Percentiles rank a stretch among this genome's conserved stretches.
Conservation (phyloP, 73 alveolate species). For the Paramecium pentaurelia region DNA sequence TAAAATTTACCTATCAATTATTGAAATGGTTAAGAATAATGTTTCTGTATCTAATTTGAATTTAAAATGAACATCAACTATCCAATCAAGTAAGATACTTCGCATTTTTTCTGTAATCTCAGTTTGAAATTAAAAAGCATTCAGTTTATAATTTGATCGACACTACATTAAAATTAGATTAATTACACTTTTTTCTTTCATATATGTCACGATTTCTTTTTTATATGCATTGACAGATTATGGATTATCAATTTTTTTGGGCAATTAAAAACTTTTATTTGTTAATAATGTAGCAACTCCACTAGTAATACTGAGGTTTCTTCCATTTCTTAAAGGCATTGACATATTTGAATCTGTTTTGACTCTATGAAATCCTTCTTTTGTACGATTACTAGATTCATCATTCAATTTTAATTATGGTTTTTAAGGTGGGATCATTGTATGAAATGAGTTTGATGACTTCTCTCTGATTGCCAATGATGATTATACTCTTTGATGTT, state of each 20-base stretch:
- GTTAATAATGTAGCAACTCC: neutral
- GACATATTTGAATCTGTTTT: constrained; percentile 29
- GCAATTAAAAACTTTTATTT: neutral
- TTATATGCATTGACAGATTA: neutral
- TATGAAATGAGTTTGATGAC: constrained; percentile 26
- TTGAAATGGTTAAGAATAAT: constrained; percentile 68
- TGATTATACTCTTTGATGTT: neutral
- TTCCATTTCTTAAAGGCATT: constrained; percentile 12
- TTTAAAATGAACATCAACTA: constrained; percentile 76
- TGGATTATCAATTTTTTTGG: neutral
- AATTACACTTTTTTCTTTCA: neutral
- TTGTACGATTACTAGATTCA: neutral
- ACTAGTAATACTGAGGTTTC: constrained; percentile 25
- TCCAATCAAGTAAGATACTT: constrained; percentile 80
- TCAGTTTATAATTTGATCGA: neutral
- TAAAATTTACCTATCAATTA: constrained; percentile 76
- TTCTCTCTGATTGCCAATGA: neutral
- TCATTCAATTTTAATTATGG: neutral
- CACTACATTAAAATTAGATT: neutral
- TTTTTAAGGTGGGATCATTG: constrained; percentile 1
- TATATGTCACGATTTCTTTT: neutral
- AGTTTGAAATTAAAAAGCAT: constrained; percentile 51
- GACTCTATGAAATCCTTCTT: constrained; percentile 4
- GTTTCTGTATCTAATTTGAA: constrained; percentile 74
- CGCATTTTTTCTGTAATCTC: constrained; percentile 82